phyloP scores from a whole-genome alignment of 768 basidiomycete species.

The Boletellus sp. region DNA sequence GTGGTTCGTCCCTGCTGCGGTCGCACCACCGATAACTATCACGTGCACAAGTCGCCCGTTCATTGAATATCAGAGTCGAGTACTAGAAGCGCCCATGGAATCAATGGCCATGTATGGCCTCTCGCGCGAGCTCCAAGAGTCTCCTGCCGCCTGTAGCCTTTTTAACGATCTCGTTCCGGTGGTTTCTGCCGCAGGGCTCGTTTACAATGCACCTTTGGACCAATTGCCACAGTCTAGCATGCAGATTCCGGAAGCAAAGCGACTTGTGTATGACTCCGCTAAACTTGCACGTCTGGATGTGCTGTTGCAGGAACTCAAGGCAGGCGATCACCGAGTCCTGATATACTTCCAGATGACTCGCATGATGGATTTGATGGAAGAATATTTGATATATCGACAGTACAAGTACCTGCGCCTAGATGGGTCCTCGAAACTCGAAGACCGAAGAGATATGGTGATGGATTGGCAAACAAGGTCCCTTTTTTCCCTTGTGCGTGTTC shows the following conservation, averaged over 20 bases:
- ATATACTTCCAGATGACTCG: slow-evolving; percentile 99
- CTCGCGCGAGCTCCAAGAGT: slow-evolving; percentile 63
- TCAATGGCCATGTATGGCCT: slow-evolving; percentile 79
- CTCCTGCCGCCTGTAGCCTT: slow-evolving; percentile 42
- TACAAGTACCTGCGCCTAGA: slow-evolving; percentile 93
- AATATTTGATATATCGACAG: slow-evolving; percentile 94
- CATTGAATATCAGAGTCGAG: slow-evolving; percentile 59
- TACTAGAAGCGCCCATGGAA: slow-evolving; percentile 69
- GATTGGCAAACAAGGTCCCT: slow-evolving; percentile 95
- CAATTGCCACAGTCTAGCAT: slow-evolving; percentile 81
- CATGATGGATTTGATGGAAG: slow-evolving; percentile 99
- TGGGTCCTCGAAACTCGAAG: slow-evolving; percentile 91
- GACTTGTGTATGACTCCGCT: slow-evolving; percentile 93
- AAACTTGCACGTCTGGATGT: slow-evolving; percentile 89
- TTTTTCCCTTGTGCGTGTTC: neutral
- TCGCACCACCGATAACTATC: slow-evolving; percentile 79
- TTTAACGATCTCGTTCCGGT: slow-evolving; percentile 55
- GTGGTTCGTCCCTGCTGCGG: slow-evolving; percentile 82
- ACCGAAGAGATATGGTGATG: slow-evolving; percentile 97
- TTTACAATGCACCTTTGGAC: slow-evolving; percentile 59
- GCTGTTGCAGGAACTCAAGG: slow-evolving; percentile 89
- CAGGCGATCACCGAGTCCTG: slow-evolving; percentile 88
- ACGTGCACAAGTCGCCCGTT: slow-evolving; percentile 76
- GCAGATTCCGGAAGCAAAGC: slow-evolving; percentile 92
- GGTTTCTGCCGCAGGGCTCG: slow-evolving; percentile 62